Evolutionary conservation across 2,329 filamentous ascomycete genomes (phyloP).

Genomic region (Mariannaea elegans): DNA sequence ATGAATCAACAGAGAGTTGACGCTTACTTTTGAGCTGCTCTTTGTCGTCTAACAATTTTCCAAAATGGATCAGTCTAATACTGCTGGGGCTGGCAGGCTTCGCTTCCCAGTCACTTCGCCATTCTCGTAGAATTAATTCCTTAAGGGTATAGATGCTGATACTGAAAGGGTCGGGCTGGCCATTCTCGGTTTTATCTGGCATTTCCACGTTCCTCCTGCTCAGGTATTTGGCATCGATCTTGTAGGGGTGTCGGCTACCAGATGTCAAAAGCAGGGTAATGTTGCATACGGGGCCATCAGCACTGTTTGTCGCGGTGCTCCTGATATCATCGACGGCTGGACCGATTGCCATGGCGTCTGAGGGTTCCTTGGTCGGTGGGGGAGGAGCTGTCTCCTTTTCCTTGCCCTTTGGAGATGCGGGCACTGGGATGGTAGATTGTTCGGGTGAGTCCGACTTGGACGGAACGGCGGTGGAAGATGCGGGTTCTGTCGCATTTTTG

Average conservation of each 20-base stretch:
- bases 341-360: conserved; percentile 54
- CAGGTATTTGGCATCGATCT: conserved; percentile 87
- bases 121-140: conserved; percentile 91
- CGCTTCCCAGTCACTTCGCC: conserved; percentile 90
- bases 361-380: conserved; percentile 43
- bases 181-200: conserved; percentile 68
- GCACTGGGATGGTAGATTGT: conserved; percentile 24
- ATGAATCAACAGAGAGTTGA: conserved; percentile 1
- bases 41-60: conserved; percentile 90
- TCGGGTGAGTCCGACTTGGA: conserved; percentile 33
- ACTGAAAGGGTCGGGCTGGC: conserved; percentile 79
- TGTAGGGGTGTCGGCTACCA: conserved; percentile 87
- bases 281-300: conserved; percentile 61
- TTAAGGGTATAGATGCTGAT: conserved; percentile 95
- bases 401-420: conserved; percentile 46
- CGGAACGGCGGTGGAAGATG: conserved; percentile 26
- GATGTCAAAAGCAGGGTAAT: conserved; percentile 86
- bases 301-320: conserved; percentile 41
- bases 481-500: conserved; percentile 26
- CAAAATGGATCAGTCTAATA: conserved; percentile 92
- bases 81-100: conserved; percentile 86
- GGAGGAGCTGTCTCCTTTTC: conserved; percentile 42
- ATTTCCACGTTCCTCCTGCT: conserved; percentile 81
- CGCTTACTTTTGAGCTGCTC: conserved; percentile 80
- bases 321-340: conserved; percentile 54